Conservation (phyloP, 75 land plant species). For the Sequoiadendron giganteum region DNA sequence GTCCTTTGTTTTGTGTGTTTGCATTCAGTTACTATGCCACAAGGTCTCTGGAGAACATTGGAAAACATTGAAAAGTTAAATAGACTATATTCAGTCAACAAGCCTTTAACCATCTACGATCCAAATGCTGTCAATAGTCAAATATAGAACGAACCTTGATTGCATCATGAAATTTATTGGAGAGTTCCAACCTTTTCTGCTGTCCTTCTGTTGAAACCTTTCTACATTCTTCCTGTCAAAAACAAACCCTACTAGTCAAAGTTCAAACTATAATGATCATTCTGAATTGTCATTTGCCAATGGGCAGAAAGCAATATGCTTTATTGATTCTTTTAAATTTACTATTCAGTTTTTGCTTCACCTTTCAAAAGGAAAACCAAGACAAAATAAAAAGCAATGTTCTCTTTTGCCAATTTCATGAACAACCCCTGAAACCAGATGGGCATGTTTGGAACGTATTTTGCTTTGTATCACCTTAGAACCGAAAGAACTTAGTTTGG, state of each 20-base stretch:
- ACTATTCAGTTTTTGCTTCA: neutral
- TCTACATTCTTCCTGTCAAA: constrained; percentile 85
- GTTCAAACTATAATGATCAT: constrained; percentile 9
- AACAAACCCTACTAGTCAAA: too few relatives aligned
- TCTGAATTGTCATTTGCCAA: neutral
- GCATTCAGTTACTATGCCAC: neutral
- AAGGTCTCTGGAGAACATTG: neutral
- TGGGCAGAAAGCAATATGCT: neutral
- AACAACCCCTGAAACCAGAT: neutral
- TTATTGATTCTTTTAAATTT: neutral
- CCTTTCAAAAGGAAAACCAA: neutral
- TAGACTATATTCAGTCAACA: neutral
- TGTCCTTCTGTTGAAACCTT: constrained; percentile 86
- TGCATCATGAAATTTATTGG: constrained; percentile 84
- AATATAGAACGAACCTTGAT: constrained; percentile 62
- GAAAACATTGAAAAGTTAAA: neutral
- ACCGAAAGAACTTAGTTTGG: neutral
- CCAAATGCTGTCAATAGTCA: neutral
- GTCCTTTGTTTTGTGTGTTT: neutral
- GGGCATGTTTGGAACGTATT: neutral
- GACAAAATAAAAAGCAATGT: neutral
- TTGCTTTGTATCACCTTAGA: neutral
- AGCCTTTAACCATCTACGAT: too few relatives aligned
- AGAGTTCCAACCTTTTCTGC: constrained; percentile 75
- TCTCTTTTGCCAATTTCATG: neutral